Base-by-base conservation (phyloP, 352 stramenopile species). In the Globisporangium radiosum region DNA sequence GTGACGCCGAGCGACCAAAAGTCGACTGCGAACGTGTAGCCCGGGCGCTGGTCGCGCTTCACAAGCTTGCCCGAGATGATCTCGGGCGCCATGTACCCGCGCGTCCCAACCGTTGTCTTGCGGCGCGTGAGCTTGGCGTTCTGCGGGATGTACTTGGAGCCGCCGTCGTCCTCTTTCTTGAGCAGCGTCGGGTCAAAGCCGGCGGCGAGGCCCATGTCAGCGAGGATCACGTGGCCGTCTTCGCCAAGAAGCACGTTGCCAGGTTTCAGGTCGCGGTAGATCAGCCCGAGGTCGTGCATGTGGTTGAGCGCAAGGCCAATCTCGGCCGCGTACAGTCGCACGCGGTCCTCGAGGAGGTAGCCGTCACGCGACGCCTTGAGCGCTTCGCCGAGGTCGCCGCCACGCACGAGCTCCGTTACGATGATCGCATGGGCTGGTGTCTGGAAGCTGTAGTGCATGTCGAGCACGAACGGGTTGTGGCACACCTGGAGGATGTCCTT, bases 381-480 rank as follows among this genome's bases (percentile, higher is more conserved):
- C 9, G 85, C 80, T 51, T 92, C 79, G 39, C 88, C 74, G 3
- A 94, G 63, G 60, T 95, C 85, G 8, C 84, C 88, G 13, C 77
- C 85, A 36, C 83, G 86, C 8, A 95, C 81, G 8, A 96, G 75
- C 56, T 94, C 85, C 7, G 89, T 91, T 47, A 96, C 87, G 54
- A 97, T 94, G 54, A 97, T 87, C 33, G 85, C 86, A 61, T 94
- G 78, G 3, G 76, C 79, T 4, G 83, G 67, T 33, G 87, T 97
- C 60, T 96, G 85, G 60, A 97, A 94, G 50, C 83, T 92, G 70
- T 96, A 97, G 62, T 96, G 79, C 78, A 96, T 94, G 57, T 95
- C 82, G 7, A 96, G 65, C 39, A 96, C 81, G 60, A 94, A 95
- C 44, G 87, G 86, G 60, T 96, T 90, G 64, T 95, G 78, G 56